A percentile compares a stretch with the other conserved stretches of the same genome.
Evolutionary conservation across 768 basidiomycete species (phyloP).

Genomic region (Rhizopogon rudus): DNA sequence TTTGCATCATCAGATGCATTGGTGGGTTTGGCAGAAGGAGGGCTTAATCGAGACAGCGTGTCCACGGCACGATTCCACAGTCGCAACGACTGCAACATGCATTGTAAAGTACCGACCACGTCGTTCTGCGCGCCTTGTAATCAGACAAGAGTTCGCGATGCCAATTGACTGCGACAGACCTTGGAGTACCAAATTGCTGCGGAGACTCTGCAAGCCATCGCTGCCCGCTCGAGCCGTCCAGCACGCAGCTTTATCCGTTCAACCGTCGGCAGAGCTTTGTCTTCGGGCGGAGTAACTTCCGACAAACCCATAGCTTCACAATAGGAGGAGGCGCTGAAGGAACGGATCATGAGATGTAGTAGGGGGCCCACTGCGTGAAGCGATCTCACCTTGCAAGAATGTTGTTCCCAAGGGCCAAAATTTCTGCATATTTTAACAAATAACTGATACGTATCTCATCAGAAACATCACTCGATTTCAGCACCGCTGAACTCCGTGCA

Average conservation of each 20-base stretch:
- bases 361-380: not conserved
- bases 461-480: constrained; percentile 41
- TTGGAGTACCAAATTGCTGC: constrained; percentile 63
- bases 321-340: constrained; percentile 45
- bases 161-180: constrained; percentile 34
- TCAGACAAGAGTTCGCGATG: not conserved
- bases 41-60: constrained; percentile 50
- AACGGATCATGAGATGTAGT: not conserved
- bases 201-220: constrained; percentile 66
- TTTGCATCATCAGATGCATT: constrained; percentile 34
- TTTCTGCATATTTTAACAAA: constrained; percentile 62
- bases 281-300: constrained; percentile 33
- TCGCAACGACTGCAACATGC: constrained; percentile 64
- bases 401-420: constrained; percentile 56
- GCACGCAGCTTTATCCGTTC: constrained; percentile 59
- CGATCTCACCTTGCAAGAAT: constrained; percentile 48
- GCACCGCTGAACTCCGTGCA: constrained; percentile 43
- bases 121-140: constrained; percentile 46
- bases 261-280: constrained; percentile 44
- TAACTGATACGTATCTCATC: constrained; percentile 51
- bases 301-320: constrained; percentile 53
- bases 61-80: constrained; percentile 81
- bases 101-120: constrained; percentile 46
- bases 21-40: constrained; percentile 22
- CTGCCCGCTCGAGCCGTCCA: constrained; percentile 59